A percentile compares a stretch with the other conserved stretches of the same genome.
Evolutionary conservation across 169 alveolate genomes (phyloP).

Genomic region (Plasmodium berghei): DNA sequence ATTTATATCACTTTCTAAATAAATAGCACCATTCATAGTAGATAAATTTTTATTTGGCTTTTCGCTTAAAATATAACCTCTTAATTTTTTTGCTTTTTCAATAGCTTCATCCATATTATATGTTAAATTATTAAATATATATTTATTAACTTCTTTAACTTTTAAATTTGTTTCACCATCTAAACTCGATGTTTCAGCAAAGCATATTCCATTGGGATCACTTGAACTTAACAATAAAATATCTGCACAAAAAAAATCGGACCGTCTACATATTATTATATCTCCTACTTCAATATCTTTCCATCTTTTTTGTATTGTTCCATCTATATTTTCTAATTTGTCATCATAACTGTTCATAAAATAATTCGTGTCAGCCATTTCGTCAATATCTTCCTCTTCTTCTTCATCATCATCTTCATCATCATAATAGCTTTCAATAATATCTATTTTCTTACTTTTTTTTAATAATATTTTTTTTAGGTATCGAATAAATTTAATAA

Average conservation of each 20-base stretch:
- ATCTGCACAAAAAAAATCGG: conserved; percentile 96
- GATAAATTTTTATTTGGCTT: conserved; percentile 71
- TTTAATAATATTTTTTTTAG: neutral
- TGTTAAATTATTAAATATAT: conserved; percentile 33
- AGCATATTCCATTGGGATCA: conserved; percentile 92
- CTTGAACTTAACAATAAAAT: conserved; percentile 92
- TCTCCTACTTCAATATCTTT: conserved; percentile 94
- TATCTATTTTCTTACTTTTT: conserved; percentile 15
- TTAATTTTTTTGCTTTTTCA: conserved; percentile 43
- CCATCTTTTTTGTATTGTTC: conserved; percentile 84
- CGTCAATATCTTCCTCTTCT: conserved; percentile 12
- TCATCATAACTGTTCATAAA: conserved; percentile 48
- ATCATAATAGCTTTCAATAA: conserved; percentile 22
- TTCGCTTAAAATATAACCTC: conserved; percentile 67
- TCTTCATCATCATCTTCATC: neutral
- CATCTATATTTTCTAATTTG: conserved; percentile 41
- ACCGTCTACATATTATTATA: conserved; percentile 90
- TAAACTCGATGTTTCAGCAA: conserved; percentile 95
- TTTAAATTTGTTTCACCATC: conserved; percentile 98
- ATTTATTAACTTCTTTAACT: conserved; percentile 86
- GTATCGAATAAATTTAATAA: no score
- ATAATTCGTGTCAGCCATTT: conserved; percentile 24
- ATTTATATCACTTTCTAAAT: conserved; percentile 50
- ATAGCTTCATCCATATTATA: conserved; percentile 38
- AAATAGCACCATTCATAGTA: conserved; percentile 70